Base-by-base conservation (phyloP, 2,329 filamentous ascomycete genomes). In the Aureobasidium sp. region DNA sequence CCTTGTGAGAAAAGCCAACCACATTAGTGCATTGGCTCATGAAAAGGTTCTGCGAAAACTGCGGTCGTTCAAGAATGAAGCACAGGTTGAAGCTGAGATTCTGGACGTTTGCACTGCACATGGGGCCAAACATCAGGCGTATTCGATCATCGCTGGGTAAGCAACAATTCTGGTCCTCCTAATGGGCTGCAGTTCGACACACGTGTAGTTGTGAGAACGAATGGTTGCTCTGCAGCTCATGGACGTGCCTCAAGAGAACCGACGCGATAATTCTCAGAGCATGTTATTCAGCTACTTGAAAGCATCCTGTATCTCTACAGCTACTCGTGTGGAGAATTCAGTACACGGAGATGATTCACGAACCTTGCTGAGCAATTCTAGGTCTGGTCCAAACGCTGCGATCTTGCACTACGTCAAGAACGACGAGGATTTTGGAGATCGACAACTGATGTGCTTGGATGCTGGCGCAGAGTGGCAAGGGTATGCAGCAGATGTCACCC, bases 331-430 rank as follows among this genome's bases (percentile, higher is more conserved):
- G 5, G 22, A 27, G 22, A 27, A 22, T 8, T 2, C 7, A 9
- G 14, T 7, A n/a, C 24, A 48, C 15, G 44, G 45, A 15, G 14
- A 48, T 11, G 7, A 17, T 17, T 29, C 11, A 31, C 24, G 4
- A 27, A 3, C 14, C 9, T 33, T 35, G 14, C 53, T 57, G 22
- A 57, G 5, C 29, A 7, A 14, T 17, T 11, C 5, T 19, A 58
- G 54, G 24, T 85, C 88, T 1, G 93, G 93, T 0, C 71, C 79
- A n/a, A 94, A 94, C 70, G 91, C 89, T 6, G 86, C 88, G 15
- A 92, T 89, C 0, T 78, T 97, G 44, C 94, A 99, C 74, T 99
- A 99, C 73, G 82, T 83, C 47, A 84, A 82, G 59, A 97, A 99
- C 71, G 81, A 95, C 69, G 82, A 88, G 68, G 75, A 85, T 1